Conservation (phyloP, 1,284 basidiomycete genomes). For the Ceratobasidium sp. region DNA sequence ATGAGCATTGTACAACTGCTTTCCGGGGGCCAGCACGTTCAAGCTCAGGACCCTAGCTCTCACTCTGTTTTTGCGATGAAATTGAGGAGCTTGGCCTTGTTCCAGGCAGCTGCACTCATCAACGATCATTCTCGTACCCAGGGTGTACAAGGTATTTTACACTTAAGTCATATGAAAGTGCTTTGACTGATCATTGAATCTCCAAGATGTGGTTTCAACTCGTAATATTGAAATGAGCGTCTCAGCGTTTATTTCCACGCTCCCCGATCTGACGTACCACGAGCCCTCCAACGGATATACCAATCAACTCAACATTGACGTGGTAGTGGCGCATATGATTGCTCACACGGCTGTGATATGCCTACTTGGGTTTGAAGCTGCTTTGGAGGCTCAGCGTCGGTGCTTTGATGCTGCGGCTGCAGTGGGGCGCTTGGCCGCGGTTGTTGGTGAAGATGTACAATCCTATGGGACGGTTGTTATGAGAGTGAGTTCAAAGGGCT, state of each 20-base stretch:
- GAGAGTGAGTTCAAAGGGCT: background rate
- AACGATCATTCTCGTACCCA: background rate
- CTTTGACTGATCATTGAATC: background rate
- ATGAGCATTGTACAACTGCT: background rate
- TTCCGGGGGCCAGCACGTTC: background rate
- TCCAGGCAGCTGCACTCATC: background rate
- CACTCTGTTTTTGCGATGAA: conserved; percentile 1
- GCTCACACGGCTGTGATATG: conserved; percentile 12
- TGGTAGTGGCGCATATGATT: conserved; percentile 6
- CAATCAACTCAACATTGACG: background rate
- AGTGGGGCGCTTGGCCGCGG: background rate
- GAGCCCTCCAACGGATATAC: background rate
- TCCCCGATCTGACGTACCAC: background rate
- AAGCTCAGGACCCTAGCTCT: conserved; percentile 2
- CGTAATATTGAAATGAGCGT: background rate
- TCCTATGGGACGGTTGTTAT: background rate
- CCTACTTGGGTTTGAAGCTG: background rate
- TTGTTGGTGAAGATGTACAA: background rate
- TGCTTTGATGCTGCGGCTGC: background rate
- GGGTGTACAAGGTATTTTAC: background rate
- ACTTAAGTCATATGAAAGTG: background rate
- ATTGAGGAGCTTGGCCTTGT: conserved; percentile 15
- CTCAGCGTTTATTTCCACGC: background rate
- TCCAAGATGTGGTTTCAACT: background rate
- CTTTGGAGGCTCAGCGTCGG: background rate